These are phyloP conservation scores for Colletotrichum spinosum DNA, from an alignment of 2,329 filamentous ascomycete species.

Conservation along the genomic window DNA sequence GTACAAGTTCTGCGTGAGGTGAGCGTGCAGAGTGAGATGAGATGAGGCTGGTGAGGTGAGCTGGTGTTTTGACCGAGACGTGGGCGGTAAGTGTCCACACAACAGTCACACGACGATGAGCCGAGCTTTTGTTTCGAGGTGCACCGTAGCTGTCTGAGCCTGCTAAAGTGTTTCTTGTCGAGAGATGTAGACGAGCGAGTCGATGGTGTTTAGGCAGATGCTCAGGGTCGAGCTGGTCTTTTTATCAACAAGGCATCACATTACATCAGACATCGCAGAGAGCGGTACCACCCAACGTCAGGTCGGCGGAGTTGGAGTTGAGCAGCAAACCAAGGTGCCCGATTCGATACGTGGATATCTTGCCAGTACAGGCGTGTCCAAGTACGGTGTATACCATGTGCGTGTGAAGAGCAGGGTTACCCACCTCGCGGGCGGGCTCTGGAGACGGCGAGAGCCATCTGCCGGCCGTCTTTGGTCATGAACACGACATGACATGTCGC, in stretches of 20 bases:
- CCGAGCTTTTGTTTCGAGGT: not conserved
- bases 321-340: conserved; percentile 22
- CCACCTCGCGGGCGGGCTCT: conserved; percentile 20
- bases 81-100: not conserved
- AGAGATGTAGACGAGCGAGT: conserved; percentile 1
- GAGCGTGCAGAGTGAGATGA: conserved; percentile 7
- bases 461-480: conserved; percentile 16
- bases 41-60: conserved; percentile 1
- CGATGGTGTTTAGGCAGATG: not conserved
- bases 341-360: conserved; percentile 27
- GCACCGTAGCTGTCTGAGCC: too few relatives aligned
- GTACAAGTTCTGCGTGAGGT: not conserved
- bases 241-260: not conserved
- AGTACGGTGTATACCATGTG: too few relatives aligned
- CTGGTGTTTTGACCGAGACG: not conserved
- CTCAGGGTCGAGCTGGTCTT: conserved; percentile 15
- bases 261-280: conserved; percentile 18
- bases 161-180: not conserved
- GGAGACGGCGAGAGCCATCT: conserved; percentile 22
- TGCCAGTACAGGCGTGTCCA: not conserved
- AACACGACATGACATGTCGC: conserved; percentile 31
- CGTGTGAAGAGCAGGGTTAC: conserved; percentile 7
- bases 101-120: not conserved
- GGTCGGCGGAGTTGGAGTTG: conserved; percentile 26
- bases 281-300: conserved; percentile 18